Conservation (phyloP, 2,329 filamentous ascomycete genomes). For the Alternaria solani region DNA sequence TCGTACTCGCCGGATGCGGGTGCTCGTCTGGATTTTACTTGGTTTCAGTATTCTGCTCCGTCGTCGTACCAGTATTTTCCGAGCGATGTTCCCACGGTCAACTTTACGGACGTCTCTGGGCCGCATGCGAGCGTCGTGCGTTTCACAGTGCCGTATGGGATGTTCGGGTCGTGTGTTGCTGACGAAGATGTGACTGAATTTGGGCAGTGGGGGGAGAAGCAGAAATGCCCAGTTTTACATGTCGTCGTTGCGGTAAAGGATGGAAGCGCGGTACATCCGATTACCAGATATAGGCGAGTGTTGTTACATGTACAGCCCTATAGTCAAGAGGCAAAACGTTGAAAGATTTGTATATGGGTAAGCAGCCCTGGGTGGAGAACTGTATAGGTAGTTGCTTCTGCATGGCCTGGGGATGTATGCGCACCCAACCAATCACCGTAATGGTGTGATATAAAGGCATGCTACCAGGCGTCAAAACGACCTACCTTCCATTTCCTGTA, state of each 20-base stretch:
- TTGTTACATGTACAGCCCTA: neutral
- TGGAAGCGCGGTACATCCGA: neutral
- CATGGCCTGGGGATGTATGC: accelerated
- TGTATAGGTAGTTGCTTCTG: neutral
- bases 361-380: neutral
- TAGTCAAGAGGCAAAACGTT: neutral
- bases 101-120: neutral
- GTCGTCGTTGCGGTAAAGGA: neutral
- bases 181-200: neutral
- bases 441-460: neutral
- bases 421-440: neutral
- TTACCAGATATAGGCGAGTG: neutral
- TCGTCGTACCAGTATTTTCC: neutral
- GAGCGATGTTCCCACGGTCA: neutral
- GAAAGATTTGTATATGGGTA: neutral
- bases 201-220: neutral
- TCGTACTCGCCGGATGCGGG: no score
- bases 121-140: neutral
- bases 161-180: neutral
- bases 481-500: no score
- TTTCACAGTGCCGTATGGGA: neutral
- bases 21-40: neutral
- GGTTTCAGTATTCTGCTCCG: neutral
- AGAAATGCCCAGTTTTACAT: neutral
- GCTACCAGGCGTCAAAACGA: neutral